These are phyloP conservation scores for Aspergillus coremiiformis DNA, from an alignment of 495 filamentous ascomycete genomes.

Conservation along the genomic window DNA sequence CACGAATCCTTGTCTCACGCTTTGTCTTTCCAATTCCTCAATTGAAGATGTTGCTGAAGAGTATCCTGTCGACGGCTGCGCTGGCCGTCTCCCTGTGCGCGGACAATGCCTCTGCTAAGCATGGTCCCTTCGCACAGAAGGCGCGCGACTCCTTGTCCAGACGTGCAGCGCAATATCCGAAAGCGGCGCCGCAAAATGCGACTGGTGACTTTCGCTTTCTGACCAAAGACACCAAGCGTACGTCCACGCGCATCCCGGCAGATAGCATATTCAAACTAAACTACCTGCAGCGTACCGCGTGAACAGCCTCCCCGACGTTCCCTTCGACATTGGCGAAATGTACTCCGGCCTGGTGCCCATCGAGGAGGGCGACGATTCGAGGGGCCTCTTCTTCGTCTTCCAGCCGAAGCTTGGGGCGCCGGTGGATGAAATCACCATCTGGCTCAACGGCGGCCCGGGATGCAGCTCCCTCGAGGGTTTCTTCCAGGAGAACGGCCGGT, in stretches of 20 bases:
- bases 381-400: constrained; percentile 47
- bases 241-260: neutral
- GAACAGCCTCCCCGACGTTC: constrained; percentile 62
- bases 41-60: neutral
- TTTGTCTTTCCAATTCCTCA: too few relatives aligned
- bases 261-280: neutral
- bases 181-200: constrained; percentile 7
- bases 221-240: constrained; percentile 30
- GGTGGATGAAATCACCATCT: constrained; percentile 65
- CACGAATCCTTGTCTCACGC: too few relatives aligned
- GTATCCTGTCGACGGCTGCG: constrained; percentile 22
- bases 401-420: constrained; percentile 40
- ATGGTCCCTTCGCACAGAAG: constrained; percentile 43
- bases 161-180: constrained; percentile 53
- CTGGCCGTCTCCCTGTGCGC: constrained; percentile 22
- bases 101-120: constrained; percentile 20
- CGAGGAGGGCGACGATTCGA: constrained; percentile 43
- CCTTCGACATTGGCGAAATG: constrained; percentile 67
- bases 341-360: constrained; percentile 72
- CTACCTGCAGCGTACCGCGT: constrained; percentile 50
- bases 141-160: constrained; percentile 82
- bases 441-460: constrained; percentile 62
- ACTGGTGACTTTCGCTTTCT: constrained; percentile 32
- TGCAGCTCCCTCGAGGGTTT: constrained; percentile 63
- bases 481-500: constrained; percentile 59